These are phyloP conservation scores for Microbotryum intermedium DNA, from an alignment of 1,284 basidiomycete genomes.

Conservation along the genomic window DNA sequence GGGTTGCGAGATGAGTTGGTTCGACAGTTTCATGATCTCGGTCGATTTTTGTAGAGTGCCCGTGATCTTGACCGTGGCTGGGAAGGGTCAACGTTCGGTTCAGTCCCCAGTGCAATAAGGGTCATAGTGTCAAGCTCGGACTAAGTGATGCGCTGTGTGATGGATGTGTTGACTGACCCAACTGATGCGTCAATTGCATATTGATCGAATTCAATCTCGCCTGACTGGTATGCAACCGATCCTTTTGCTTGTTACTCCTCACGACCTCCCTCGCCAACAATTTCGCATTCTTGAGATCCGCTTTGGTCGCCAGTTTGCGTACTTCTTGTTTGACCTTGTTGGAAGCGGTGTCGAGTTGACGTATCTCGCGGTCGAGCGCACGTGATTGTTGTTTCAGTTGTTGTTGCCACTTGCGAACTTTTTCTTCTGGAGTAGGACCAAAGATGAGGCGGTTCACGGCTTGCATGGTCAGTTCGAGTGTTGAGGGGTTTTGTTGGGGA, in stretches of 20 bases:
- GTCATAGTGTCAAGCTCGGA: neutral
- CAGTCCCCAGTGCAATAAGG: no score
- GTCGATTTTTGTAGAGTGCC: constrained; percentile 94
- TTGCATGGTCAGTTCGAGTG: constrained; percentile 53
- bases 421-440: constrained; percentile 88
- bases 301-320: constrained; percentile 83
- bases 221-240: constrained; percentile 82
- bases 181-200: constrained; percentile 83
- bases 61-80: constrained; percentile 95
- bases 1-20: constrained; percentile 80
- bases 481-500: neutral
- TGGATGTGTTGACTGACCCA: constrained; percentile 57
- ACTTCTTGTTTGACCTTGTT: constrained; percentile 72
- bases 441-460: constrained; percentile 82
- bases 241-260: constrained; percentile 86
- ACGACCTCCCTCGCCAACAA: constrained; percentile 84
- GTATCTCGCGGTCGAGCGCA: constrained; percentile 79
- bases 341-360: constrained; percentile 78
- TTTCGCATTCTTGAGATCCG: constrained; percentile 84
- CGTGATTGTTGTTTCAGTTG: constrained; percentile 73
- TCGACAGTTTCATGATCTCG: constrained; percentile 98
- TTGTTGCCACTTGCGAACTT: constrained; percentile 74
- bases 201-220: constrained; percentile 85
- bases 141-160: neutral
- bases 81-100: neutral